phyloP scores from a whole-genome alignment of 805 yeast genomes.

The Dipodascus albidus region DNA sequence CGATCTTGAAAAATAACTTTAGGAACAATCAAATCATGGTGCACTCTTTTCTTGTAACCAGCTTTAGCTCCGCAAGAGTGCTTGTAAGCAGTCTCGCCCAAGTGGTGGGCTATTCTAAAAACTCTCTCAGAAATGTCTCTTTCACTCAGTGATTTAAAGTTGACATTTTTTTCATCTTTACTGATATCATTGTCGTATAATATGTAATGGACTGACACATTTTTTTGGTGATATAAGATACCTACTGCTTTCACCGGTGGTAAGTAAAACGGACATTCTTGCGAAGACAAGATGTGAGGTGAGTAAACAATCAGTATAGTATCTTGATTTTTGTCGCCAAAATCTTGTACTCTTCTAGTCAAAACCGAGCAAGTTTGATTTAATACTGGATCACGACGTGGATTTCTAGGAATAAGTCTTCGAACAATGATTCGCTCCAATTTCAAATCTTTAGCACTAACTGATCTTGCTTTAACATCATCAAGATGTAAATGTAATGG shows the following conservation, averaged over 20 bases:
- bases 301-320: slow-evolving; percentile 52
- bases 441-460: slow-evolving; percentile 2
- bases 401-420: slow-evolving; percentile 84
- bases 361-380: slow-evolving; percentile 71
- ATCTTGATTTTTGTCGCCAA: slow-evolving; percentile 21
- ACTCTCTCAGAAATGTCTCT: slow-evolving; percentile 38
- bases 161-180: neutral
- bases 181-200: slow-evolving; percentile 35
- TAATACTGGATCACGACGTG: slow-evolving; percentile 68
- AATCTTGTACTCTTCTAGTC: slow-evolving; percentile 6
- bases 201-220: slow-evolving; percentile 61
- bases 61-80: slow-evolving; percentile 75
- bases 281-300: slow-evolving; percentile 54
- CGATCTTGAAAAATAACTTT: slow-evolving; percentile 74
- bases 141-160: slow-evolving; percentile 1
- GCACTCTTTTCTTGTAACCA: slow-evolving; percentile 81
- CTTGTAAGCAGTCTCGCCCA: slow-evolving; percentile 67
- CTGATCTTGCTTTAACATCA: slow-evolving; percentile 13
- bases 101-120: slow-evolving; percentile 69
- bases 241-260: slow-evolving; percentile 79
- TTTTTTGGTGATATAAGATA: slow-evolving; percentile 35
- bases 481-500: slow-evolving; percentile 18
- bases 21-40: slow-evolving; percentile 77
- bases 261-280: slow-evolving; percentile 75
- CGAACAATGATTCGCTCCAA: slow-evolving; percentile 44